Conservation (phyloP, 2,329 filamentous ascomycete species). For the Penicillium brasilianum region DNA sequence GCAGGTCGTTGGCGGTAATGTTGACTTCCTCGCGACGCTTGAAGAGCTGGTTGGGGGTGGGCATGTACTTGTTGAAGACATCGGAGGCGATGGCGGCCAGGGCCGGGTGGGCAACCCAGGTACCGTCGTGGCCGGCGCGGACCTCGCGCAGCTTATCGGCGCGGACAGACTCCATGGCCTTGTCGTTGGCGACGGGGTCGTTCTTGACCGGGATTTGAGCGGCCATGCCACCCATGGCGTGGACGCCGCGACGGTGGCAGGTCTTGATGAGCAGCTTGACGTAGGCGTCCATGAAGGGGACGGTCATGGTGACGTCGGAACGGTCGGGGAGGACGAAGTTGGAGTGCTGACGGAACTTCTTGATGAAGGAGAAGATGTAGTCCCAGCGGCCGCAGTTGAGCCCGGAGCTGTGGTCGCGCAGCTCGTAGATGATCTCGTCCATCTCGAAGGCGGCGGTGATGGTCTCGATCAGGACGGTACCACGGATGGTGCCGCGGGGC, state of each 20-base stretch:
- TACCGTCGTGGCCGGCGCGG: conserved; percentile 91
- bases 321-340: conserved; percentile 94
- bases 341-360: conserved; percentile 96
- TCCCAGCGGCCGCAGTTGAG: conserved; percentile 99
- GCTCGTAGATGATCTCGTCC: conserved; percentile 99
- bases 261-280: conserved; percentile 98
- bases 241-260: conserved; percentile 94
- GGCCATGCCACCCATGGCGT: conserved; percentile 98
- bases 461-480: conserved; percentile 95
- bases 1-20: conserved; percentile 83
- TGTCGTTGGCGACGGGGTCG: conserved; percentile 86
- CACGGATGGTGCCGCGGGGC: conserved; percentile 87
- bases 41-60: conserved; percentile 95
- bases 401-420: conserved; percentile 92
- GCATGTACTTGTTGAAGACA: conserved; percentile 98
- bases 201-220: conserved; percentile 99
- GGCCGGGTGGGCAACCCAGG: conserved; percentile 96
- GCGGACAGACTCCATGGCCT: conserved; percentile 89
- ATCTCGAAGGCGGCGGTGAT: conserved; percentile 98
- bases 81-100: conserved; percentile 86
- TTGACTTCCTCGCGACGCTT: conserved; percentile 86
- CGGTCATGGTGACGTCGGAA: conserved; percentile 91
- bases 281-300: conserved; percentile 97
- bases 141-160: conserved; percentile 97
- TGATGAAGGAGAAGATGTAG: conserved; percentile 99